Evolutionary conservation across 78 protist genomes (phyloP).

Genomic region (Goniomonas avonlea): DNA sequence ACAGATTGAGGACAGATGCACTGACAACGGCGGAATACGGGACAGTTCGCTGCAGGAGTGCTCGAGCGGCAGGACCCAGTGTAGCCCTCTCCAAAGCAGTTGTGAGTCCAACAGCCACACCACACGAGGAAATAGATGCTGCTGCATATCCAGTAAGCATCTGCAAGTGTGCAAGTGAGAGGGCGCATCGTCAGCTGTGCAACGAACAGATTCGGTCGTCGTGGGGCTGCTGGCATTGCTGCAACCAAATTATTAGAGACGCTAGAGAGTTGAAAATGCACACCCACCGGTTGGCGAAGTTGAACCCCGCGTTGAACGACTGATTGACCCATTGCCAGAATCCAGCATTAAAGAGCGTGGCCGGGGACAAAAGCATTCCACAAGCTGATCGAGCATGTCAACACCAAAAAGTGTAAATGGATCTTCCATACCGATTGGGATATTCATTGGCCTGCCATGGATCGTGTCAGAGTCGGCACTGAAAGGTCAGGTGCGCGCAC

Average conservation of each 20-base stretch:
- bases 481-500: too few species aligned
- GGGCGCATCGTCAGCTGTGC: too few species aligned
- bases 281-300: conserved; percentile 33
- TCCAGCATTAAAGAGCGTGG: background rate
- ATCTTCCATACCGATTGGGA: conserved; percentile 40
- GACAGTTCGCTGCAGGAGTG: background rate
- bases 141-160: background rate
- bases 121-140: background rate
- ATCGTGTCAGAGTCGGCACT: too few species aligned
- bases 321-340: conserved; percentile 74
- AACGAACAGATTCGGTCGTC: too few species aligned
- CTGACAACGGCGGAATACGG: conserved; percentile 28
- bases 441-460: conserved; percentile 62
- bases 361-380: conserved; percentile 3
- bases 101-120: background rate
- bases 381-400: conserved; percentile 33
- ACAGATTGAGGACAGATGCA: conserved; percentile 10
- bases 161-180: too few species aligned
- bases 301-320: conserved; percentile 55
- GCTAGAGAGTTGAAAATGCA: too few species aligned
- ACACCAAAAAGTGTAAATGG: background rate
- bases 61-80: background rate
- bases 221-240: conserved; percentile 5
- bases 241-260: too few species aligned
- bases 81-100: too few species aligned